Evolutionary conservation across 208 protist genomes (phyloP).

Genomic region (Herpetomonas samuelpessoai): DNA sequence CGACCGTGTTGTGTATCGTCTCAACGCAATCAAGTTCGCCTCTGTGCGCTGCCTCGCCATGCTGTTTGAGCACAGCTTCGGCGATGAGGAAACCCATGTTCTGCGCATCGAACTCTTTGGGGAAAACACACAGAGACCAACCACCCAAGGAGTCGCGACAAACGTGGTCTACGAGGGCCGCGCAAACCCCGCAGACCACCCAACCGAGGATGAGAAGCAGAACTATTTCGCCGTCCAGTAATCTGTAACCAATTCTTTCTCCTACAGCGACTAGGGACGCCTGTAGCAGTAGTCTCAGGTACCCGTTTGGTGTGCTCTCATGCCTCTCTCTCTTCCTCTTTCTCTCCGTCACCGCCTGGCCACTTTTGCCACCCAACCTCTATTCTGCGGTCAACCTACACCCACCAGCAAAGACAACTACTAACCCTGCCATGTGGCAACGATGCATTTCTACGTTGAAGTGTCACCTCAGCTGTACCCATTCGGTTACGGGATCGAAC

Average conservation of each 20-base stretch:
- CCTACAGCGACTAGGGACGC: neutral
- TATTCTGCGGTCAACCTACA: too few relatives aligned
- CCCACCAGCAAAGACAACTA: too few relatives aligned
- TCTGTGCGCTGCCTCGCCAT: slow-evolving; percentile 45
- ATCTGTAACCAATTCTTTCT: neutral
- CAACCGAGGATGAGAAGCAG: slow-evolving; percentile 41
- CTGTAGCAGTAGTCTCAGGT: too few relatives aligned
- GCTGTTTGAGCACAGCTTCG: slow-evolving; percentile 79
- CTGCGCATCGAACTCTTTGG: slow-evolving; percentile 85
- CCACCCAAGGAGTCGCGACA: slow-evolving; percentile 64
- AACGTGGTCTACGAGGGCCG: slow-evolving; percentile 85
- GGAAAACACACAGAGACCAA: slow-evolving; percentile 60
- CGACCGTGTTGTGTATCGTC: slow-evolving; percentile 74
- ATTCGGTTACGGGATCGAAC: too few relatives aligned
- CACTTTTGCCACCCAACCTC: neutral
- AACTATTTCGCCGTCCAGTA: slow-evolving; percentile 31
- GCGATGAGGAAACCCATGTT: slow-evolving; percentile 64
- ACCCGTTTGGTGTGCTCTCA: neutral
- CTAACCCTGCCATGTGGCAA: too few relatives aligned
- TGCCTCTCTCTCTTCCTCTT: neutral
- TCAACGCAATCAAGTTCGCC: slow-evolving; percentile 73
- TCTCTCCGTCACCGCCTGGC: neutral
- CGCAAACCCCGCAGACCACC: slow-evolving; percentile 85
- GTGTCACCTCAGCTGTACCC: too few relatives aligned
- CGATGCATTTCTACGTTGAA: too few relatives aligned